Evolutionary conservation across 2,329 filamentous ascomycete genomes (phyloP).

Genomic region (Juglanconis sp.): DNA sequence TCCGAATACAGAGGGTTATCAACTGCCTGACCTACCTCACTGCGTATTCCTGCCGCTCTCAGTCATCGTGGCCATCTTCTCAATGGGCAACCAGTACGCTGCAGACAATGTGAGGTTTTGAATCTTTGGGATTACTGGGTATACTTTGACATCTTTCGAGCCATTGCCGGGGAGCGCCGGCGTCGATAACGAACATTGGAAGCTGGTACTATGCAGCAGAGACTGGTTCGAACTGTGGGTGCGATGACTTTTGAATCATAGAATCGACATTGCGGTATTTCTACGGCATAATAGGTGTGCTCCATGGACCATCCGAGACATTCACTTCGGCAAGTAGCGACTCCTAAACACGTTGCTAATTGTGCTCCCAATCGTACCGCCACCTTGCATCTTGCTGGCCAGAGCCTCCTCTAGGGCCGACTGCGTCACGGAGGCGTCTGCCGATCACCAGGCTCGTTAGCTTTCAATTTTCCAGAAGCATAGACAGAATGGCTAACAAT

Average conservation of each 20-base stretch:
- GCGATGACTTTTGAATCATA: background rate
- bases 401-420: slow-evolving; percentile 76
- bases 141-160: too few relatives aligned
- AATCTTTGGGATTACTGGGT: too few relatives aligned
- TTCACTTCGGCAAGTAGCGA: slow-evolving; percentile 46
- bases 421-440: slow-evolving; percentile 79
- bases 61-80: too few relatives aligned
- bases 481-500: background rate
- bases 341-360: slow-evolving; percentile 69
- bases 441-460: slow-evolving; percentile 13
- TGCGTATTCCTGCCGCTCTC: too few relatives aligned
- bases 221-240: too few relatives aligned
- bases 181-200: too few relatives aligned
- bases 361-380: slow-evolving; percentile 51
- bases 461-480: background rate
- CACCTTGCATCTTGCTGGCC: slow-evolving; percentile 67
- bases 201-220: too few relatives aligned
- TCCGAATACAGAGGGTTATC: too few relatives aligned
- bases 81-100: too few relatives aligned
- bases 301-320: background rate
- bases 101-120: too few relatives aligned
- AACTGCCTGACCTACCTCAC: too few relatives aligned
- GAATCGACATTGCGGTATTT: background rate
- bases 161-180: too few relatives aligned
- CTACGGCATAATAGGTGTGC: background rate